Evolutionary conservation across 768 basidiomycete species (phyloP).

Genomic region (Tylopilus sp.): DNA sequence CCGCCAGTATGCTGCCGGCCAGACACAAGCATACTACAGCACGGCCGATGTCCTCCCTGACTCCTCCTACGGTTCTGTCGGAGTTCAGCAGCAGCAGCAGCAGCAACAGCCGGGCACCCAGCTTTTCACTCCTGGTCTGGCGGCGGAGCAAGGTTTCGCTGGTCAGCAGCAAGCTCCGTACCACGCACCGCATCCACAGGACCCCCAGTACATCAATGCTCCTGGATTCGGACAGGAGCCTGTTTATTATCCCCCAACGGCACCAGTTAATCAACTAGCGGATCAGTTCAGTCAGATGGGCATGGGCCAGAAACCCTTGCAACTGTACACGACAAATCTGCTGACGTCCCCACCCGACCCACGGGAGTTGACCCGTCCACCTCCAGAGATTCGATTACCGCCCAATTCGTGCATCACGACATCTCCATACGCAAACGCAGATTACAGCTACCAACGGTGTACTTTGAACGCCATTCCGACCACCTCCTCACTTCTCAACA

Average conservation of each 20-base stretch:
- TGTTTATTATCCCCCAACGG: conserved; percentile 36
- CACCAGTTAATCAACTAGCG: conserved; percentile 58
- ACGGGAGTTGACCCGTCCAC: conserved; percentile 70
- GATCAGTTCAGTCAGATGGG: conserved; percentile 92
- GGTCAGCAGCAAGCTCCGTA: conserved; percentile 56
- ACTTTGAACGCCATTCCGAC: conserved; percentile 94
- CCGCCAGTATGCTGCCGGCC: conserved; percentile 92
- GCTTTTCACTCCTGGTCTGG: conserved; percentile 85
- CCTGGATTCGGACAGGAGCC: conserved; percentile 44
- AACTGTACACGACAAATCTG: conserved; percentile 85
- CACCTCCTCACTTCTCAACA: conserved; percentile 79
- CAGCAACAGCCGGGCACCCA: conserved; percentile 44
- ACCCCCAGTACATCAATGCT: conserved; percentile 44
- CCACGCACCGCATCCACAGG: conserved; percentile 44
- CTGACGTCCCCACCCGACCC: conserved; percentile 93
- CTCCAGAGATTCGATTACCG: conserved; percentile 88
- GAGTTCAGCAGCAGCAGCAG: conserved; percentile 38
- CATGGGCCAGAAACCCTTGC: conserved; percentile 74
- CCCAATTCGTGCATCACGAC: conserved; percentile 79
- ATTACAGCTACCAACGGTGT: conserved; percentile 86
- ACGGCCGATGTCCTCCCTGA: conserved; percentile 43
- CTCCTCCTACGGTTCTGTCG: conserved; percentile 40
- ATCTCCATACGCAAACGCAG: conserved; percentile 76
- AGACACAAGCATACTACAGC: conserved; percentile 86
- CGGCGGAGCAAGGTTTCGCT: conserved; percentile 63